Evolutionary conservation across 2,329 filamentous ascomycete genomes (phyloP), one percentile per base, ranked within the genome.

Genomic region (Exophiala xenobiotica): DNA sequence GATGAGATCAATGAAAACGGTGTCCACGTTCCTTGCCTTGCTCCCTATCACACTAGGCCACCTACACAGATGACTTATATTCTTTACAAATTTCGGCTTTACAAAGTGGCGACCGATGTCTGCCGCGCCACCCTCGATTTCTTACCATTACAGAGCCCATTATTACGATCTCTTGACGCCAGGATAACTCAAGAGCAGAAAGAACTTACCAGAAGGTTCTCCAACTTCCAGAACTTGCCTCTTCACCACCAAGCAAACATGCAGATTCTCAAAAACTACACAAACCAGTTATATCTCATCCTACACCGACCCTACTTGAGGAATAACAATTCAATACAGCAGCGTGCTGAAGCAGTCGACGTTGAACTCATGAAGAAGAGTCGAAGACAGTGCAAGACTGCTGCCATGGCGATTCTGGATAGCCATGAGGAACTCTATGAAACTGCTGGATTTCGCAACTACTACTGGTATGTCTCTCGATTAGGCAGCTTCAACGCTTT

Each of bases 41-140:
- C 20, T 45, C 6, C 31, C 22, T 16, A 9, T 22, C 6, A 26
- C 39, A 14, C 35, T 37, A 38, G 38, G 29, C 37, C 63, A 4
- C 68, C 69, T 29, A 72, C 69, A 2, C 69, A 73, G 58, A 72
- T 71, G 69, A 68, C 70, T 14, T 72, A 70, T 51, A 64, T 73
- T 4, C 66, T 72, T 4, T 56, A 70, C 18, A 68, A 68, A 42
- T 67, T 65, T 49, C 67, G 66, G 12, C 62, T 72, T 2, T 65
- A 70, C 54, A 63, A 65, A 29, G 60, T 72, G 37, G 65, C 68
- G 7, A 62, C 63, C n/a, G 65, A 64, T 40, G 66, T 72, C 23
- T 69, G 67, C 49, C 61, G 68, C 22, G 31, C 55, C 59, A 0
- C 61, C 61, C 6, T 53, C 57, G 27, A 64, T 63, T 49, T 12